Evolutionary conservation across 805 yeast genomes (phyloP).

Genomic region (Yarrowia divulgata): DNA sequence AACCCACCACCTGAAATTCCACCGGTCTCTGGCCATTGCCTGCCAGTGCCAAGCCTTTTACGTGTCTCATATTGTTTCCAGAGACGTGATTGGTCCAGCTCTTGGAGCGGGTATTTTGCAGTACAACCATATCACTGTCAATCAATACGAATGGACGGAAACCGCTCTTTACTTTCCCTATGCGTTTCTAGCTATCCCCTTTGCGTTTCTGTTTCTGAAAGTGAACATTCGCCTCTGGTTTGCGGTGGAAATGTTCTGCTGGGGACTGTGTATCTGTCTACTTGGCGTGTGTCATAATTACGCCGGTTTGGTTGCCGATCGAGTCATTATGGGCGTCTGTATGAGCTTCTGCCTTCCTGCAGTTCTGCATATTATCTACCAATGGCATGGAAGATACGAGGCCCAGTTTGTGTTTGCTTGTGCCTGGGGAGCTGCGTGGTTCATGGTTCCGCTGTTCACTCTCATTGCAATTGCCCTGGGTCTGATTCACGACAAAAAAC

Average conservation of each 20-base stretch:
- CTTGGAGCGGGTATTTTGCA: conserved; percentile 9
- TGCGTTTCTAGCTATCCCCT: conserved; percentile 2
- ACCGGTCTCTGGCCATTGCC: conserved; percentile 9
- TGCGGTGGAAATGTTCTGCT: conserved; percentile 17
- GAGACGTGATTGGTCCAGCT: conserved; percentile 27
- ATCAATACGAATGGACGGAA: conserved; percentile 12
- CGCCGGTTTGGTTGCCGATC: conserved; percentile 7
- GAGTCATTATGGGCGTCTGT: conserved; percentile 22
- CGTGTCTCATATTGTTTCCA: conserved; percentile 9
- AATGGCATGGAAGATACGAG: conserved; percentile 9
- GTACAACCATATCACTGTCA: conserved; percentile 5
- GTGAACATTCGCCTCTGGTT: conserved; percentile 11
- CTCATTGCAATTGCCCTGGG: conserved; percentile 20
- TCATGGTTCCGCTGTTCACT: conserved; percentile 14
- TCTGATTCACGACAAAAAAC: conserved; percentile 4
- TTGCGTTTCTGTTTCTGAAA: conserved; percentile 15
- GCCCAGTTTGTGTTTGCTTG: conserved; percentile 14
- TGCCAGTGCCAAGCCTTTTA: conserved; percentile 9
- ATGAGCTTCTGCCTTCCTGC: conserved; percentile 6
- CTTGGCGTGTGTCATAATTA: conserved; percentile 11
- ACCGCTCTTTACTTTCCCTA: conserved; percentile 13
- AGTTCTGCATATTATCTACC: neutral
- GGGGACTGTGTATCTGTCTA: conserved; percentile 21
- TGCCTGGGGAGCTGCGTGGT: conserved; percentile 23
- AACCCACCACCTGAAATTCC: neutral